A percentile compares a stretch with the other conserved stretches of the same genome.
These are phyloP conservation scores for Naganishia vaughanmartiniae DNA, from an alignment of 768 basidiomycete species.

Conservation along the genomic window DNA sequence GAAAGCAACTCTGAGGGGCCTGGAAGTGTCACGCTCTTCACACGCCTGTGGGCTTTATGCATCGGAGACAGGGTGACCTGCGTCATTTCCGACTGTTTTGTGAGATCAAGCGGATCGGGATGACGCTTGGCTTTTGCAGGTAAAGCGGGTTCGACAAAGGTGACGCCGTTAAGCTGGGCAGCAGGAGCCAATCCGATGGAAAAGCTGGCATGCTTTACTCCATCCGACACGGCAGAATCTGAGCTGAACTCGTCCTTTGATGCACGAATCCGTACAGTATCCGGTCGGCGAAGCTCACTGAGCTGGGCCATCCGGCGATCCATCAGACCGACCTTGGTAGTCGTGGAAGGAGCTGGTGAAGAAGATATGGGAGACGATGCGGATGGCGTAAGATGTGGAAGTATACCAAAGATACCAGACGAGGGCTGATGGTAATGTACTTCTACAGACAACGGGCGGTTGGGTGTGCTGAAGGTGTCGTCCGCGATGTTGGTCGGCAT, in stretches of 20 bases:
- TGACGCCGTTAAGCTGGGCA: conserved; percentile 21
- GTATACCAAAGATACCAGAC: conserved; percentile 20
- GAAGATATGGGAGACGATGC: conserved; percentile 33
- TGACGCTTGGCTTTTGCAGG: conserved; percentile 19
- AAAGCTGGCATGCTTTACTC: conserved; percentile 3
- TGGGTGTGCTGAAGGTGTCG: conserved; percentile 26
- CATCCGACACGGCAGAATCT: conserved; percentile 8
- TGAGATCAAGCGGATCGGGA: background rate
- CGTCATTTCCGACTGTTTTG: conserved; percentile 19
- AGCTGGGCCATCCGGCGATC: conserved; percentile 28
- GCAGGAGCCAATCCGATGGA: conserved; percentile 7
- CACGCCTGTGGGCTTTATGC: conserved; percentile 26
- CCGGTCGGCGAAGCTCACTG: conserved; percentile 16
- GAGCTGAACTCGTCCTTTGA: conserved; percentile 27
- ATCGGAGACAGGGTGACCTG: conserved; percentile 29
- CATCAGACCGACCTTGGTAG: conserved; percentile 5
- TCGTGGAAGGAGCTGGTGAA: conserved; percentile 28
- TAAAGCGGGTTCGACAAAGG: conserved; percentile 24
- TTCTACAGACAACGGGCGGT: conserved; percentile 21
- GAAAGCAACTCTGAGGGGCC: conserved; percentile 27
- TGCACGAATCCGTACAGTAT: conserved; percentile 17
- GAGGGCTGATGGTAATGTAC: conserved; percentile 20
- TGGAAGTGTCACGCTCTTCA: conserved; percentile 28
- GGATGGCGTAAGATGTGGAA: conserved; percentile 33
- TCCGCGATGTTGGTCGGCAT: conserved; percentile 27